Evolutionary conservation across 257 asterid genomes (phyloP).

Genomic region (Leonotis leonurus): DNA sequence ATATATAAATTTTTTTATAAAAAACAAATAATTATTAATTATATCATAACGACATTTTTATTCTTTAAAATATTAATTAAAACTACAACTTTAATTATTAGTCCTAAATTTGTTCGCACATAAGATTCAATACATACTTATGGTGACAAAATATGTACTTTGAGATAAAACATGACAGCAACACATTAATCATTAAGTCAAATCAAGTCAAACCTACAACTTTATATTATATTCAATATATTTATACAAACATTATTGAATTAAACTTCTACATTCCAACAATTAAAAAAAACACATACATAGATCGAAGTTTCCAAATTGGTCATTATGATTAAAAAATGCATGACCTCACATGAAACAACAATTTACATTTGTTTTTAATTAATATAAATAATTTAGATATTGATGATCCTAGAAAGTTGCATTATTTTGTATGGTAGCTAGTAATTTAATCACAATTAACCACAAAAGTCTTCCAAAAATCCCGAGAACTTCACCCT

Average conservation of each 20-base stretch:
- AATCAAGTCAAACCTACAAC: not conserved
- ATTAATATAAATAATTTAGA: not conserved
- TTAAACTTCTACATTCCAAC: no score
- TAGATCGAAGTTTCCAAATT: not conserved
- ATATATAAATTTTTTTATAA: no score
- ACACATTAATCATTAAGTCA: not conserved
- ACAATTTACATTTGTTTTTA: not conserved
- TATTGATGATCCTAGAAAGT: conserved; percentile 21
- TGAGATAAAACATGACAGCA: not conserved
- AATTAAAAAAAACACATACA: not conserved
- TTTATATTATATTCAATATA: no score
- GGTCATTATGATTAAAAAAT: not conserved
- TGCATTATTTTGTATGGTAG: conserved; percentile 18
- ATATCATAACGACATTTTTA: no score
- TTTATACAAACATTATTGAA: no score
- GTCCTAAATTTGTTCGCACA: no score
- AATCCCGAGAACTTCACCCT: conserved; percentile 24
- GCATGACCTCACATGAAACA: conserved; percentile 9
- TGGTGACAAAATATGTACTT: not conserved
- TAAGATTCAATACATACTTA: not conserved
- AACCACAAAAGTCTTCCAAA: conserved; percentile 32
- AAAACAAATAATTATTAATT: no score
- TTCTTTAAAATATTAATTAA: no score
- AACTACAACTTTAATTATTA: no score
- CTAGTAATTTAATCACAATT: conserved; percentile 8